These are phyloP conservation scores for Fusarium piperis DNA, from an alignment of 2,329 filamentous ascomycete genomes.

Conservation along the genomic window DNA sequence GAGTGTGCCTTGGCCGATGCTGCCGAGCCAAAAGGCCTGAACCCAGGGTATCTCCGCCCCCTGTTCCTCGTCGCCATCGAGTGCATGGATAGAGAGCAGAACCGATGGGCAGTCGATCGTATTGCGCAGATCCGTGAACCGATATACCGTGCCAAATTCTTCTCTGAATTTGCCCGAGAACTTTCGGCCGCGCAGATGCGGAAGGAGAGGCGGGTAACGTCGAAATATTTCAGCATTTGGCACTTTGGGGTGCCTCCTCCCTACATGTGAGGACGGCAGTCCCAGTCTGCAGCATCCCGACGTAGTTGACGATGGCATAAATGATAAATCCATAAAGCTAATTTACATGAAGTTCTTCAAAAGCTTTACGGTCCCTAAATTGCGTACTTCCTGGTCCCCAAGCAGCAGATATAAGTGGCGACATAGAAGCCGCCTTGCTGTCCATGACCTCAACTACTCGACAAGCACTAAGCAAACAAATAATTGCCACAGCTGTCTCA, in stretches of 20 bases:
- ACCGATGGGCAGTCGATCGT: slow-evolving; percentile 7
- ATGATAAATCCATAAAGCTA: no score
- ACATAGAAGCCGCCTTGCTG: no score
- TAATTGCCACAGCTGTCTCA: neutral
- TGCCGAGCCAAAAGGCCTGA: neutral
- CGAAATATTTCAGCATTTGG: slow-evolving; percentile 36
- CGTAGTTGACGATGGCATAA: no score
- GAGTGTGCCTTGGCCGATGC: neutral
- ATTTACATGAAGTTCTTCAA: no score
- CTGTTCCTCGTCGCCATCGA: slow-evolving; percentile 38
- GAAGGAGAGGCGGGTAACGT: slow-evolving; percentile 37
- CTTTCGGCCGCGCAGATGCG: slow-evolving; percentile 25
- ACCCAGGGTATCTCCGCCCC: slow-evolving; percentile 33
- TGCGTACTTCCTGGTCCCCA: no score
- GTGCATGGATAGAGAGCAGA: slow-evolving; percentile 22
- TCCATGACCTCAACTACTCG: no score
- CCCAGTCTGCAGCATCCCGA: no score
- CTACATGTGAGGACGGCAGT: neutral
- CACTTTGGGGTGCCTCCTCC: slow-evolving; percentile 32
- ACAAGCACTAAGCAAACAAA: no score
- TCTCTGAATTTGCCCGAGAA: slow-evolving; percentile 20
- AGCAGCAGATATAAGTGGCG: no score
- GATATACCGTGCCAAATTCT: neutral
- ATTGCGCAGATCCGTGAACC: neutral
- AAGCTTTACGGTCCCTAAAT: no score